These are phyloP conservation scores for Metschnikowia shivogae DNA, from an alignment of 805 yeast genomes.

Conservation along the genomic window DNA sequence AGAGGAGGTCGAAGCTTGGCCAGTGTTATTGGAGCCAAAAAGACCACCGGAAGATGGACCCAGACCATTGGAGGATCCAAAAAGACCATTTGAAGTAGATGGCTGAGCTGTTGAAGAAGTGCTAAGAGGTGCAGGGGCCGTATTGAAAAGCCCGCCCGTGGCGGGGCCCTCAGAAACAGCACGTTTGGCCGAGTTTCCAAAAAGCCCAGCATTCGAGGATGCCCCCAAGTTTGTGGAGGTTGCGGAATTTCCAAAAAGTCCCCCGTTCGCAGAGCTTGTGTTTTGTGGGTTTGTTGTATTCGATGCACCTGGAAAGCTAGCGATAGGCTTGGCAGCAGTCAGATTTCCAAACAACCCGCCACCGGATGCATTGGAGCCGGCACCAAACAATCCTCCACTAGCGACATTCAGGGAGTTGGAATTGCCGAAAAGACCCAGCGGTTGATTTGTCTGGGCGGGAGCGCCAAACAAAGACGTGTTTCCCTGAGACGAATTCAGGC, in stretches of 20 bases:
- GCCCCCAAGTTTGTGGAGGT: background rate
- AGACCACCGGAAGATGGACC: slow-evolving; percentile 21
- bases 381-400: slow-evolving; percentile 1
- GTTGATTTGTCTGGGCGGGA: background rate
- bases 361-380: background rate
- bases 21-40: slow-evolving; percentile 6
- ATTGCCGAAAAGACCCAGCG: slow-evolving; percentile 7
- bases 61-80: slow-evolving; percentile 17
- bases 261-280: background rate
- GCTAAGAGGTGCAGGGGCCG: slow-evolving; percentile 4
- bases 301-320: slow-evolving; percentile 3
- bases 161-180: slow-evolving; percentile 6
- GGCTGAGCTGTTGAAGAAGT: background rate
- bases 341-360: slow-evolving; percentile 7
- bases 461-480: slow-evolving; percentile 3
- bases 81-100: slow-evolving; percentile 18
- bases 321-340: background rate
- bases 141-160: slow-evolving; percentile 2
- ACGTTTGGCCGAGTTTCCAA: slow-evolving; percentile 3
- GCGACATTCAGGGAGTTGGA: slow-evolving; percentile 2
- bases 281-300: background rate
- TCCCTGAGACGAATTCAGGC: background rate
- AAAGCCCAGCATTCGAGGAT: slow-evolving; percentile 4
- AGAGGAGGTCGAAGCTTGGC: background rate
- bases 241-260: slow-evolving; percentile 6